A percentile compares a stretch with the other conserved stretches of the same genome.
phyloP scores from a whole-genome alignment of 441 rosid species.

The Daphne laureola region DNA sequence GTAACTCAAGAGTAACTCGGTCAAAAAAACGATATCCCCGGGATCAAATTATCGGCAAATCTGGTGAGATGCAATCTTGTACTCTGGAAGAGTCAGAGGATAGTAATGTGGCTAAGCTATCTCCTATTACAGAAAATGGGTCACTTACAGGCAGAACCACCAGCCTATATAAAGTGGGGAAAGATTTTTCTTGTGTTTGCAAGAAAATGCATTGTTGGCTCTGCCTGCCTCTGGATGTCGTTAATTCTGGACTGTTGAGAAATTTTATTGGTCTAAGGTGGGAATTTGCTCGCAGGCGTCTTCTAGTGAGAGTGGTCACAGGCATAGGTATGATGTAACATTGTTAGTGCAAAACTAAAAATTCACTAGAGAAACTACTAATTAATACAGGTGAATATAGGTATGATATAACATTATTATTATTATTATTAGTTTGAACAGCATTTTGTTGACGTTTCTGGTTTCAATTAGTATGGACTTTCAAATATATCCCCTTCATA shows the following conservation, averaged over 20 bases:
- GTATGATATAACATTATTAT: no score
- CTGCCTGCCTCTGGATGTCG: conserved; percentile 41
- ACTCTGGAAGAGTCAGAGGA: conserved; percentile 21
- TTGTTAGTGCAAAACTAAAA: no score
- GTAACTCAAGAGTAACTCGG: conserved; percentile 58
- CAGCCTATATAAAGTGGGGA: conserved; percentile 19
- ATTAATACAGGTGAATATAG: no score
- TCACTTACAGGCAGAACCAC: conserved; percentile 22
- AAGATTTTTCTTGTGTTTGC: conserved; percentile 46
- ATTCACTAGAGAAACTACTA: no score
- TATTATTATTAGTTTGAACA: no score
- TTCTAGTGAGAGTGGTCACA: conserved; percentile 42
- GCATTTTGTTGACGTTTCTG: no score
- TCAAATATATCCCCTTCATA: conserved; percentile 11
- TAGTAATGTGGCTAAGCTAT: conserved; percentile 15
- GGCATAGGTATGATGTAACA: conserved; percentile 50
- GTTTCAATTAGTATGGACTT: not conserved
- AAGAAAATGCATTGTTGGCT: conserved; percentile 51
- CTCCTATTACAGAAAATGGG: conserved; percentile 20
- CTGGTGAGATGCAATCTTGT: conserved; percentile 23
- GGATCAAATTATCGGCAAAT: conserved; percentile 28
- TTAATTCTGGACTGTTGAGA: conserved; percentile 41
- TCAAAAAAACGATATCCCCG: conserved; percentile 57
- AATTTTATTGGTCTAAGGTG: conserved; percentile 44
- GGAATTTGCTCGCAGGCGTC: conserved; percentile 66